Conservation (phyloP, 305 asterid species). For the Petunia hybrid region DNA sequence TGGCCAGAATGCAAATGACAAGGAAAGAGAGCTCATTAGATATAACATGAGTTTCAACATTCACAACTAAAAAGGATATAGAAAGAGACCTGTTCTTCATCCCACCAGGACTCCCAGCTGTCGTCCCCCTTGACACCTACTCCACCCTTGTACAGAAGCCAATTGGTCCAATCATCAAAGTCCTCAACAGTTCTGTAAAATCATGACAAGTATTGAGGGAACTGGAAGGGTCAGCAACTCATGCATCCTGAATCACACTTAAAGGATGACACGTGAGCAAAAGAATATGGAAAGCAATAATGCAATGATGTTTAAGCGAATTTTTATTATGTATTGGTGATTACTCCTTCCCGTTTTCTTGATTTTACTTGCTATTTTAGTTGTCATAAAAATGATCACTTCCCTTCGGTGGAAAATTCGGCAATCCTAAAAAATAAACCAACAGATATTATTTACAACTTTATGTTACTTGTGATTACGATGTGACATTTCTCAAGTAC, state of each 20-base stretch:
- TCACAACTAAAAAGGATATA: constrained; percentile 14
- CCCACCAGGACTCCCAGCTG: constrained; percentile 99
- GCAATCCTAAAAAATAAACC: not conserved
- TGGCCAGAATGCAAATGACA: not conserved
- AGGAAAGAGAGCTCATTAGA: not conserved
- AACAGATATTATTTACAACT: not conserved
- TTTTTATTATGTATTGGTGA: not conserved
- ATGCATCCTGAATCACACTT: not conserved
- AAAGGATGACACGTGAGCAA: constrained; percentile 8
- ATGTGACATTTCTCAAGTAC: not conserved
- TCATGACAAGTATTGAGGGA: not conserved
- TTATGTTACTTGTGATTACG: not conserved
- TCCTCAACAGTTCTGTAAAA: constrained; percentile 92
- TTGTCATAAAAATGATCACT: not conserved
- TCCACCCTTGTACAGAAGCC: constrained; percentile 99
- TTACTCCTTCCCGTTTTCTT: not conserved
- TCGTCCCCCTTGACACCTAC: constrained; percentile 95
- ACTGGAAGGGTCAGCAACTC: not conserved
- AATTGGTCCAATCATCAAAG: constrained; percentile 98
- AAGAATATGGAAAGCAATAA: not conserved
- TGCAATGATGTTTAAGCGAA: not conserved
- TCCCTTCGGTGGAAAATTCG: not conserved
- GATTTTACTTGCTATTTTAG: not conserved
- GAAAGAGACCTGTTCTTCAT: constrained; percentile 90
- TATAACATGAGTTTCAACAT: not conserved